A percentile compares a stretch with the other conserved stretches of the same genome.
Conservation (phyloP, 2,329 filamentous ascomycete species). For the Pleoardoris graminearum region DNA sequence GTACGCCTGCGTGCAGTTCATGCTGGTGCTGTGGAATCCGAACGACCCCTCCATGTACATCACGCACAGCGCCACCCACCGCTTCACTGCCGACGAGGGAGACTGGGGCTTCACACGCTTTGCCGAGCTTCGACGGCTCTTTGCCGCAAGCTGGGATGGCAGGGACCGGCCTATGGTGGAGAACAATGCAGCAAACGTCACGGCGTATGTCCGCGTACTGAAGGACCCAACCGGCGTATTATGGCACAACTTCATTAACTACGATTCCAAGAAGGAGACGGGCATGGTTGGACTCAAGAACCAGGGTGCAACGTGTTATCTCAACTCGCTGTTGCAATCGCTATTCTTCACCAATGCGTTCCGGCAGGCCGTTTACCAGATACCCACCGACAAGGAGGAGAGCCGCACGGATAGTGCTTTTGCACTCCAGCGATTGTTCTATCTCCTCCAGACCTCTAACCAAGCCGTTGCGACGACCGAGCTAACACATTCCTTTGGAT, state of each 20-base stretch:
- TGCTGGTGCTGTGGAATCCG: slow-evolving; percentile 90
- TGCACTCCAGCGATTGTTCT: slow-evolving; percentile 90
- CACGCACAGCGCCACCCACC: slow-evolving; percentile 81
- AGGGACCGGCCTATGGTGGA: slow-evolving; percentile 72
- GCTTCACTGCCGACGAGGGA: slow-evolving; percentile 93
- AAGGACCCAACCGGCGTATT: slow-evolving; percentile 87
- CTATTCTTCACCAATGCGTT: slow-evolving; percentile 73
- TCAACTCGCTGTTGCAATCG: slow-evolving; percentile 54
- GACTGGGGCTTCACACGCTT: slow-evolving; percentile 99
- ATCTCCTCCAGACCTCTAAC: slow-evolving; percentile 86
- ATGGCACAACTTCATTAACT: slow-evolving; percentile 91
- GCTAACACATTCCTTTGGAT: slow-evolving; percentile 94
- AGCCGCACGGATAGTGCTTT: slow-evolving; percentile 87
- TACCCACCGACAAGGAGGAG: slow-evolving; percentile 85
- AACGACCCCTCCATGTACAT: slow-evolving; percentile 84
- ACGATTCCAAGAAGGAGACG: slow-evolving; percentile 99
- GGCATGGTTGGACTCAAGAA: slow-evolving; percentile 97
- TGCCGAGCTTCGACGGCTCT: slow-evolving; percentile 82
- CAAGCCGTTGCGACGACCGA: slow-evolving; percentile 87
- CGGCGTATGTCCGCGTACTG: slow-evolving; percentile 78
- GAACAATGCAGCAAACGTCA: slow-evolving; percentile 76
- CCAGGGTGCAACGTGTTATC: slow-evolving; percentile 74
- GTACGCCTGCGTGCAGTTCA: slow-evolving; percentile 96
- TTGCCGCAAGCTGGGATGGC: slow-evolving; percentile 75
- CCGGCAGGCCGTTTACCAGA: slow-evolving; percentile 93